phyloP scores from a whole-genome alignment of 2,329 filamentous ascomycete genomes.

The Pseudonectria foliicola region DNA sequence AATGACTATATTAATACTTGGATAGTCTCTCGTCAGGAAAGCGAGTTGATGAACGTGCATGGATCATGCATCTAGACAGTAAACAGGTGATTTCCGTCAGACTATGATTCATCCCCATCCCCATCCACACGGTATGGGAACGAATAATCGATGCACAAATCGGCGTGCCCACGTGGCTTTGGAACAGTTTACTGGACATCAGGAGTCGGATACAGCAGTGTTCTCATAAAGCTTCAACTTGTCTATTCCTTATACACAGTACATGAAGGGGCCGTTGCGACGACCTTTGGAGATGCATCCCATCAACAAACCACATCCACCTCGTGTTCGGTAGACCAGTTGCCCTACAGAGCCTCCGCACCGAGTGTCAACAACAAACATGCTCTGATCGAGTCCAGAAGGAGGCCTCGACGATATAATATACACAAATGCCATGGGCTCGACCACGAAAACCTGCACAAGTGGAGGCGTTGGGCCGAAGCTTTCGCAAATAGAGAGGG shows the following conservation, averaged over 20 bases:
- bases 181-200: too few species aligned
- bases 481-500: neutral
- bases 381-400: conserved; percentile 10
- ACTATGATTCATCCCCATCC: too few species aligned
- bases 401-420: conserved; percentile 20
- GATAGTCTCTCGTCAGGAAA: too few species aligned
- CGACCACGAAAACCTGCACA: conserved; percentile 1
- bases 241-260: conserved; percentile 28
- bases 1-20: too few species aligned
- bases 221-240: conserved; percentile 13
- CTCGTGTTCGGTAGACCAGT: conserved; percentile 5
- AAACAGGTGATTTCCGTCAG: too few species aligned
- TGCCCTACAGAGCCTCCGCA: conserved; percentile 5
- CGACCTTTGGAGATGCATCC: conserved; percentile 13
- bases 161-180: neutral
- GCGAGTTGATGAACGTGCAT: too few species aligned
- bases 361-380: conserved; percentile 9
- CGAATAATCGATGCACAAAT: too few species aligned
- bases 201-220: neutral
- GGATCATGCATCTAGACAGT: too few species aligned
- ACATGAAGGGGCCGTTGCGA: conserved; percentile 20
- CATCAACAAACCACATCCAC: conserved; percentile 13
- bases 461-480: too few species aligned
- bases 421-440: conserved; percentile 19
- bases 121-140: too few species aligned